phyloP scores from a whole-genome alignment of 371 early-diverging fungal genomes.

The Apophysomyces trapeziformis region DNA sequence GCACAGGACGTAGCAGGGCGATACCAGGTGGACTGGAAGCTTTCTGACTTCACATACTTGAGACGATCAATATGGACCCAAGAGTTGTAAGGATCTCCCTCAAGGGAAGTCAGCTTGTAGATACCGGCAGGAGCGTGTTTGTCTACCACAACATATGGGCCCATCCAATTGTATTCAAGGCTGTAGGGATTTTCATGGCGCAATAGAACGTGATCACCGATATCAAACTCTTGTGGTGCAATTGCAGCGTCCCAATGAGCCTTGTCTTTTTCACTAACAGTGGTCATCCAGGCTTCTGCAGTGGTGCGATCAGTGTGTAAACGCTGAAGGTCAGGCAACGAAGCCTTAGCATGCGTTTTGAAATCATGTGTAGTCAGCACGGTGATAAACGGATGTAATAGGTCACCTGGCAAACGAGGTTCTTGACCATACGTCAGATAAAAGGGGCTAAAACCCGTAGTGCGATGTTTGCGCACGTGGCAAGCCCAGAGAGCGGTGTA shows the following conservation, averaged over 20 bases:
- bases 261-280: conserved; percentile 23
- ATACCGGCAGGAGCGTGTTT: conserved; percentile 3
- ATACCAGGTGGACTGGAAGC: neutral
- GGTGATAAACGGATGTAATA: neutral
- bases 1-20: neutral
- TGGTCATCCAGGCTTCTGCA: conserved; percentile 15
- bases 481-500: conserved; percentile 17
- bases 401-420: conserved; percentile 13
- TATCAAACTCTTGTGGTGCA: conserved; percentile 6
- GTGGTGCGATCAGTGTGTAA: conserved; percentile 17
- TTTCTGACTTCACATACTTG: neutral
- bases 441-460: conserved; percentile 13
- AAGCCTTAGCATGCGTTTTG: no score
- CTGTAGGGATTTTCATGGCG: conserved; percentile 13
- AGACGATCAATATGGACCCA: conserved; percentile 18
- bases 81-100: conserved; percentile 12
- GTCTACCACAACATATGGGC: conserved; percentile 9
- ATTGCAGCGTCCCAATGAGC: conserved; percentile 23
- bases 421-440: conserved; percentile 15
- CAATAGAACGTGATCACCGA: conserved; percentile 23
- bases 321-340: no score
- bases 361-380: no score
- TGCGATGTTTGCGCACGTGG: conserved; percentile 10
- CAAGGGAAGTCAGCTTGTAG: conserved; percentile 10
- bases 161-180: conserved; percentile 20